Conservation (phyloP, 2,329 filamentous ascomycete genomes). For the Furcasterigmium sp. region DNA sequence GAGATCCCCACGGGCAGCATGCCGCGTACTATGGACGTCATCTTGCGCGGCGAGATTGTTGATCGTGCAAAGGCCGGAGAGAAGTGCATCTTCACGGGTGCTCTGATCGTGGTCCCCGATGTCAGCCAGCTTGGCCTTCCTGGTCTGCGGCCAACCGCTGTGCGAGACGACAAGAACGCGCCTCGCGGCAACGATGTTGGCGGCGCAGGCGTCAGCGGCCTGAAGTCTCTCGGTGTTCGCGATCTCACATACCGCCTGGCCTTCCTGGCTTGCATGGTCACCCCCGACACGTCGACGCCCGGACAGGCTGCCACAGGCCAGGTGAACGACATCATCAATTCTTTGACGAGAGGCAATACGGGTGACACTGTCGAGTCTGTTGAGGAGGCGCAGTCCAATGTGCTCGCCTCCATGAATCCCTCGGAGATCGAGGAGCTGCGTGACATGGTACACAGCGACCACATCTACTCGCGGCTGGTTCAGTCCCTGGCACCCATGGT, state of each 20-base stretch:
- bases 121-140: constrained; percentile 92
- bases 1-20: constrained; percentile 98
- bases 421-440: constrained; percentile 89
- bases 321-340: constrained; percentile 77
- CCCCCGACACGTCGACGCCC: constrained; percentile 75
- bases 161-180: constrained; percentile 73
- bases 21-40: constrained; percentile 96
- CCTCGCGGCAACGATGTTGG: constrained; percentile 73
- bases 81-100: constrained; percentile 96
- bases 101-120: constrained; percentile 92
- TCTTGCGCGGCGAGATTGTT: constrained; percentile 93
- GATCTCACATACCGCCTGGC: constrained; percentile 93
- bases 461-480: constrained; percentile 89
- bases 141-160: constrained; percentile 74
- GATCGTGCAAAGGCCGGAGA: constrained; percentile 96
- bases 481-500: constrained; percentile 95
- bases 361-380: constrained; percentile 64
- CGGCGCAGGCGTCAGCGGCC: constrained; percentile 76
- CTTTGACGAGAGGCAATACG: constrained; percentile 68
- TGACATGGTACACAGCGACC: constrained; percentile 88
- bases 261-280: constrained; percentile 96
- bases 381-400: constrained; percentile 83
- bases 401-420: constrained; percentile 78
- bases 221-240: constrained; percentile 89
- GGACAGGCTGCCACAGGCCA: constrained; percentile 72